Percentiles rank a stretch among this genome's conserved stretches.
These are phyloP conservation scores for Nigrospora oryzae DNA, from an alignment of 2,329 filamentous ascomycete genomes.

Conservation along the genomic window DNA sequence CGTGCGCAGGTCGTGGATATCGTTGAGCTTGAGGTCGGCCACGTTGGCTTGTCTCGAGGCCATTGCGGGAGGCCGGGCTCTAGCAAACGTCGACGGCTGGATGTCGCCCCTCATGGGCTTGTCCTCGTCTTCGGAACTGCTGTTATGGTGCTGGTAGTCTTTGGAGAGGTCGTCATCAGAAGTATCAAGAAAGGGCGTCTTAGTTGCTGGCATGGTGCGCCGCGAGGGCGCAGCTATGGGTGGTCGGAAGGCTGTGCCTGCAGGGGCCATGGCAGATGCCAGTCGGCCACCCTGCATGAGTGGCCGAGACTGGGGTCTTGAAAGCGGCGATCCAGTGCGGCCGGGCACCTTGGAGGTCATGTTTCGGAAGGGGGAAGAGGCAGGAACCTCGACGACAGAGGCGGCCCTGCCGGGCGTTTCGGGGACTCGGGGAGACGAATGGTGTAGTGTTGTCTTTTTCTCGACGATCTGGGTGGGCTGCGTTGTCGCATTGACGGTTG, in stretches of 20 bases:
- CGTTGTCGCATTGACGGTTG: conserved; percentile 23
- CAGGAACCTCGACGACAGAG: conserved; percentile 65
- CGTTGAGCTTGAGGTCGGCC: conserved; percentile 16
- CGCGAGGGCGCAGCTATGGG: conserved; percentile 17
- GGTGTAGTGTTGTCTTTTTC: conserved; percentile 22
- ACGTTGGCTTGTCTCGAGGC: conserved; percentile 6
- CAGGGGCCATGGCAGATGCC: conserved; percentile 62
- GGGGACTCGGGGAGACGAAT: conserved; percentile 22
- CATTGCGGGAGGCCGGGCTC: conserved; percentile 10
- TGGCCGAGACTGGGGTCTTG: not conserved
- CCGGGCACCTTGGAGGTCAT: conserved; percentile 10
- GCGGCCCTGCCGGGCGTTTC: conserved; percentile 36
- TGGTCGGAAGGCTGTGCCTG: conserved; percentile 62
- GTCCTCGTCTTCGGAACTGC: conserved; percentile 20
- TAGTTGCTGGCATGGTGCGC: conserved; percentile 20
- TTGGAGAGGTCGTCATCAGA: conserved; percentile 23
- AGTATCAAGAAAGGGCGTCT: conserved; percentile 18
- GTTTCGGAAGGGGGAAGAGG: conserved; percentile 72
- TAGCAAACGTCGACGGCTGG: conserved; percentile 20
- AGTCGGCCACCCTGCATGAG: conserved; percentile 26
- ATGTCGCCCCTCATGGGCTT: conserved; percentile 21
- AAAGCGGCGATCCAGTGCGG: not conserved
- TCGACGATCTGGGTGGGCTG: conserved; percentile 53
- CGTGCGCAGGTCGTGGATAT: conserved; percentile 20
- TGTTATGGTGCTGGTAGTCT: conserved; percentile 21